phyloP scores from a whole-genome alignment of 345 rosid genomes.

The Gossypioides kirkii region DNA sequence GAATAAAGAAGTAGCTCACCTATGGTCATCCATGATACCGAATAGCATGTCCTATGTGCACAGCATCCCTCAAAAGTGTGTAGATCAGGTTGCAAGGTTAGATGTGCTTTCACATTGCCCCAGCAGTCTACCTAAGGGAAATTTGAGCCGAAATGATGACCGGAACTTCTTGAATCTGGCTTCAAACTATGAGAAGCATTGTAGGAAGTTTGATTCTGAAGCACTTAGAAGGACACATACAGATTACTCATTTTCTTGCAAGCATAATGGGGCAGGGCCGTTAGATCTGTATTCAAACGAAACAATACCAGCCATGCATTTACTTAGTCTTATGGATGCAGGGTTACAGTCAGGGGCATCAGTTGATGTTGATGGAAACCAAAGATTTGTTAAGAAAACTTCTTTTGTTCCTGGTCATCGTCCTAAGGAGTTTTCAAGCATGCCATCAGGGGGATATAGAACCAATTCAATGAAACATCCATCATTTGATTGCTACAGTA shows the following conservation, averaged over 20 bases:
- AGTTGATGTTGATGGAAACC: constrained; percentile 35
- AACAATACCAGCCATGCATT: constrained; percentile 83
- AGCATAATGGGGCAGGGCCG: constrained; percentile 42
- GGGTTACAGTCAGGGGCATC: constrained; percentile 46
- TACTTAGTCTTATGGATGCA: constrained; percentile 91
- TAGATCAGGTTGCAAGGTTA: constrained; percentile 29
- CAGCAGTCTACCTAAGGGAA: constrained; percentile 28
- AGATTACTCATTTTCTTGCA: constrained; percentile 46
- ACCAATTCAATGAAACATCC: constrained; percentile 29
- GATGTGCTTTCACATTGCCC: constrained; percentile 32
- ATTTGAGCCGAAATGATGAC: constrained; percentile 26
- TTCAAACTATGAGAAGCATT: constrained; percentile 39
- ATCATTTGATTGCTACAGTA: constrained; percentile 32
- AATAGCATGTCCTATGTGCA: constrained; percentile 39
- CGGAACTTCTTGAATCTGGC: constrained; percentile 31
- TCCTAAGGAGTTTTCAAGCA: constrained; percentile 38
- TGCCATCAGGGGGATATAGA: constrained; percentile 38
- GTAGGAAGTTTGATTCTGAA: constrained; percentile 40
- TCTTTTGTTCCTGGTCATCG: constrained; percentile 39
- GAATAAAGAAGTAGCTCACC: constrained; percentile 41
- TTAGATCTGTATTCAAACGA: constrained; percentile 60
- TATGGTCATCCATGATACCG: constrained; percentile 46
- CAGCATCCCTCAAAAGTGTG: constrained; percentile 29
- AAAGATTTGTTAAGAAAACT: constrained; percentile 43
- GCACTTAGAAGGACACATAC: constrained; percentile 23